Evolutionary conservation across 768 basidiomycete genomes (phyloP).

Genomic region (Hypholoma sublateritium): DNA sequence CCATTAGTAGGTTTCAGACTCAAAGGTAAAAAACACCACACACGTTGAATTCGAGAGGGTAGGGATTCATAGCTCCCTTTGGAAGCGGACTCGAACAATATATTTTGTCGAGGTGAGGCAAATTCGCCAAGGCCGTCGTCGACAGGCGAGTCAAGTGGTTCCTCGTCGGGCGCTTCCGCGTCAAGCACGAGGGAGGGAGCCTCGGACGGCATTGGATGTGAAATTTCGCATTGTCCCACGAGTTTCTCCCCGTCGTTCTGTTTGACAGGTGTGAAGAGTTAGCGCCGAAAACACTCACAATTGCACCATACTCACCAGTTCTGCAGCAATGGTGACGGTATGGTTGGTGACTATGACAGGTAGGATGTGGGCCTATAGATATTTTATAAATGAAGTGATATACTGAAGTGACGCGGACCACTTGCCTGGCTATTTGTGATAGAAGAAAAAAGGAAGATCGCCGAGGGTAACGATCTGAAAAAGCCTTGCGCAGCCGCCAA

Average conservation of each 20-base stretch:
- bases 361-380: conserved; percentile 66
- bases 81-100: conserved; percentile 58
- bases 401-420: background rate
- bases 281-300: conserved; percentile 5
- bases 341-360: conserved; percentile 94
- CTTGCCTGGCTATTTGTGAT: conserved; percentile 76
- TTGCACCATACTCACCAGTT: conserved; percentile 54
- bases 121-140: conserved; percentile 59
- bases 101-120: conserved; percentile 51
- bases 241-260: conserved; percentile 76
- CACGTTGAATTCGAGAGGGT: conserved; percentile 62
- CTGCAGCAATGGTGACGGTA: conserved; percentile 92
- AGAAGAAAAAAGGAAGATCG: conserved; percentile 91
- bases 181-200: conserved; percentile 20
- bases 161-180: conserved; percentile 27
- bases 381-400: background rate
- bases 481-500: conserved; percentile 87
- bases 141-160: conserved; percentile 41
- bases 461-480: conserved; percentile 89
- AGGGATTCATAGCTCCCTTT: conserved; percentile 60
- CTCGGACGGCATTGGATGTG: conserved; percentile 64
- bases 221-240: conserved; percentile 92
- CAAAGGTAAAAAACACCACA: conserved; percentile 22
- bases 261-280: conserved; percentile 1
- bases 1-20: conserved; percentile 3